A percentile compares a stretch with the other conserved stretches of the same genome.
Evolutionary conservation across 345 rosid genomes (phyloP).

Genomic region (Populus davidiana): DNA sequence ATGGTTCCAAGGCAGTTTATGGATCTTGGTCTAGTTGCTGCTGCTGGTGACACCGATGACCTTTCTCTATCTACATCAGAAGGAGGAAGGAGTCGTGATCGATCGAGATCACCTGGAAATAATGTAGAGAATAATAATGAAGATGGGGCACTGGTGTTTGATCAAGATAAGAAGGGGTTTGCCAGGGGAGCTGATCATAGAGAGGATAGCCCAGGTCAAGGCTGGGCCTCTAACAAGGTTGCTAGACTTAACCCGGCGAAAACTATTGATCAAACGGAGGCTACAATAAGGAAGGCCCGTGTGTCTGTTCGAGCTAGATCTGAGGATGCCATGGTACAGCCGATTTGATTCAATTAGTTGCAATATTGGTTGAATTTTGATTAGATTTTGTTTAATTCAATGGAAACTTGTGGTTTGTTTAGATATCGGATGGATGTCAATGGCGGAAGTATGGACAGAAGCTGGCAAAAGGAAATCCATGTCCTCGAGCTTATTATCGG

Average conservation of each 20-base stretch:
- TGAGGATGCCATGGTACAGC: slow-evolving; percentile 31
- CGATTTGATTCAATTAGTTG: neutral
- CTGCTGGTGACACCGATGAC: slow-evolving; percentile 35
- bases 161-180: slow-evolving; percentile 25
- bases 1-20: slow-evolving; percentile 44
- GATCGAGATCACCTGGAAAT: slow-evolving; percentile 39
- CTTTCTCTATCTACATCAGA: slow-evolving; percentile 47
- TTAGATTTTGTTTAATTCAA: neutral
- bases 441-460: slow-evolving; percentile 82
- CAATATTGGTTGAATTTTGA: neutral
- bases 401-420: neutral
- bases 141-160: slow-evolving; percentile 6
- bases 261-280: slow-evolving; percentile 56
- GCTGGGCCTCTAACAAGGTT: slow-evolving; percentile 38
- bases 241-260: slow-evolving; percentile 44
- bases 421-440: slow-evolving; percentile 77
- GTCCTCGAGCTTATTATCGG: slow-evolving; percentile 74
- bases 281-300: slow-evolving; percentile 66
- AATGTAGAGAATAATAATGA: slow-evolving; percentile 11
- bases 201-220: slow-evolving; percentile 45
- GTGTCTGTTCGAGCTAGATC: slow-evolving; percentile 70
- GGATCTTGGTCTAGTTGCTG: slow-evolving; percentile 47
- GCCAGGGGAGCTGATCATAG: slow-evolving; percentile 22
- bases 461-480: slow-evolving; percentile 78
- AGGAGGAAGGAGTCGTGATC: slow-evolving; percentile 41